A percentile compares a stretch with the other conserved stretches of the same genome.
phyloP scores from a whole-genome alignment of 1,284 basidiomycete species.

The Fistulinella cinereoalba region DNA sequence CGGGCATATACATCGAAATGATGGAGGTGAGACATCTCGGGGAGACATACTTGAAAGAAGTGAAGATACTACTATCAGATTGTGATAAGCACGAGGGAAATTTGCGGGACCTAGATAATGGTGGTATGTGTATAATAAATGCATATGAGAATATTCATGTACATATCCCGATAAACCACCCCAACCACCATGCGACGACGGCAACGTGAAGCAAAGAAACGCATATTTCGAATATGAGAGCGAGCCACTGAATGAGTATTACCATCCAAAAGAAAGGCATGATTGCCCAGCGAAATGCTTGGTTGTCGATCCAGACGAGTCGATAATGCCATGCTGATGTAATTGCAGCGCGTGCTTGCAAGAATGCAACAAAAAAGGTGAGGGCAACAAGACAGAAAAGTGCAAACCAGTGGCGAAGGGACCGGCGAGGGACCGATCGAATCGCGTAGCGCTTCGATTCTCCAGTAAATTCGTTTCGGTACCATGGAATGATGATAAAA shows the following conservation, averaged over 20 bases:
- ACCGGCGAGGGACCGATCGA: constrained; percentile 54
- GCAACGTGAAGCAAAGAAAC: constrained; percentile 55
- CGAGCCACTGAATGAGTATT: constrained; percentile 61
- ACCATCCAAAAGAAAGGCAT: constrained; percentile 58
- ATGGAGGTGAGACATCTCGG: no score
- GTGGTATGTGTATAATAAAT: constrained; percentile 10
- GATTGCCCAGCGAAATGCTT: constrained; percentile 56
- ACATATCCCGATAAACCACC: constrained; percentile 58
- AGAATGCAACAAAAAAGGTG: constrained; percentile 44
- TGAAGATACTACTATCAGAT: no score
- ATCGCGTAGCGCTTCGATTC: constrained; percentile 66
- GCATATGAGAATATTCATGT: constrained; percentile 26
- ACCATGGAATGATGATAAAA: constrained; percentile 75
- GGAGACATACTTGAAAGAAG: no score
- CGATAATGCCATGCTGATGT: constrained; percentile 49
- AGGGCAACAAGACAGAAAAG: constrained; percentile 49
- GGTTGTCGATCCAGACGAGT: constrained; percentile 53
- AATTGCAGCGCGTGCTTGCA: constrained; percentile 55
- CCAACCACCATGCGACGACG: constrained; percentile 66
- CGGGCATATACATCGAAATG: no score
- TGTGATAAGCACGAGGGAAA: background rate
- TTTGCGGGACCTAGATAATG: constrained; percentile 6
- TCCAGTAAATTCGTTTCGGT: constrained; percentile 77
- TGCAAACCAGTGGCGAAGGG: constrained; percentile 63
- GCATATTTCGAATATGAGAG: constrained; percentile 51